phyloP scores from a whole-genome alignment of 78 protist species.

The Planoprotostelium fungivorum region DNA sequence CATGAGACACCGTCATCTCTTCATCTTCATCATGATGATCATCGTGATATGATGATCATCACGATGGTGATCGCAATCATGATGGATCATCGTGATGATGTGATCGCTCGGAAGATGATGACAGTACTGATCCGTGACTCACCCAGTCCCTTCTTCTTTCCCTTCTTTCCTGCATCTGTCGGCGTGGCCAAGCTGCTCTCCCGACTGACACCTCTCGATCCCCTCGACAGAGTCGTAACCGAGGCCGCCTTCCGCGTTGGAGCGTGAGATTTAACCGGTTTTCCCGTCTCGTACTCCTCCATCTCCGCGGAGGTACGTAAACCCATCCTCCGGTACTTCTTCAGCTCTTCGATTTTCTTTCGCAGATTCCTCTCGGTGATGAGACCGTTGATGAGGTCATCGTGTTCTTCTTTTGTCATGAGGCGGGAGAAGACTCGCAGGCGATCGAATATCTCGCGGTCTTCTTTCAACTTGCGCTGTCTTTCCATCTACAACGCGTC shows the following conservation, averaged over 20 bases:
- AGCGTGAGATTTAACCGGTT: slow-evolving; percentile 12
- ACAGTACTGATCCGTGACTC: too few species aligned
- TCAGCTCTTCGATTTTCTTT: slow-evolving; percentile 20
- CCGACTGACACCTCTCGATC: not conserved
- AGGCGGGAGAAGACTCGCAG: slow-evolving; percentile 21
- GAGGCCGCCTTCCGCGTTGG: not conserved
- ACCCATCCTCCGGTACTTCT: slow-evolving; percentile 35
- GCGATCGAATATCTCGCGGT: slow-evolving; percentile 23
- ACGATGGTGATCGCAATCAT: too few species aligned
- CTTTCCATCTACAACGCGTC: slow-evolving; percentile 18
- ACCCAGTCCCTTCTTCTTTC: not conserved
- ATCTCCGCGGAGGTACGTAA: slow-evolving; percentile 15
- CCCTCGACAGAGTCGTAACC: not conserved
- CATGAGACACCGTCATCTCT: too few species aligned
- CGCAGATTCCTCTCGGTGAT: slow-evolving; percentile 32
- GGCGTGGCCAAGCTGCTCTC: not conserved
- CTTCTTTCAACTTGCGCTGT: slow-evolving; percentile 24
- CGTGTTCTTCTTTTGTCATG: slow-evolving; percentile 36
- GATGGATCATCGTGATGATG: too few species aligned
- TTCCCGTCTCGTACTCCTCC: slow-evolving; percentile 23
- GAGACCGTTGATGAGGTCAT: slow-evolving; percentile 25
- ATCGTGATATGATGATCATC: too few species aligned
- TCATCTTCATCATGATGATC: too few species aligned
- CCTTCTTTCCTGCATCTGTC: too few species aligned
- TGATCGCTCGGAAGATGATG: too few species aligned